A percentile compares a stretch with the other conserved stretches of the same genome.
Conservation (phyloP, 176 grass and related monocot genomes). For the Oryza glumipatula region DNA sequence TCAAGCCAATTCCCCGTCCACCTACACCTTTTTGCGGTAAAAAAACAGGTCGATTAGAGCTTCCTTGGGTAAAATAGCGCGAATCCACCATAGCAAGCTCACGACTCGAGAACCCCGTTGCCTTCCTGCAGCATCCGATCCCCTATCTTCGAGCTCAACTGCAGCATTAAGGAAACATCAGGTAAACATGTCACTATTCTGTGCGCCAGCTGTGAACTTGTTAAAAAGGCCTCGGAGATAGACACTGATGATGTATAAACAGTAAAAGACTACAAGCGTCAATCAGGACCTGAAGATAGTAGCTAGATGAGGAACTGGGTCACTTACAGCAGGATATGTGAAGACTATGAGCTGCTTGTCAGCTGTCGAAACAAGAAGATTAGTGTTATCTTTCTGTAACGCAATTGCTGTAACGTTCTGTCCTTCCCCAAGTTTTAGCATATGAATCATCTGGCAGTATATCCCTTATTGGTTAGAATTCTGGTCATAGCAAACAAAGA, state of each 20-base stretch:
- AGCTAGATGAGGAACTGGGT: slow-evolving; percentile 17
- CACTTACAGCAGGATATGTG: slow-evolving; percentile 73
- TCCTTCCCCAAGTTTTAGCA: slow-evolving; percentile 61
- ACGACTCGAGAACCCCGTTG: slow-evolving; percentile 52
- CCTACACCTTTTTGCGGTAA: slow-evolving; percentile 5
- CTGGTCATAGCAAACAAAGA: slow-evolving; percentile 22
- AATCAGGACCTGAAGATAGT: slow-evolving; percentile 12
- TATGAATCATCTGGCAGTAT: slow-evolving; percentile 71
- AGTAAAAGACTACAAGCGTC: slow-evolving; percentile 6
- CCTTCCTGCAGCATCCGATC: slow-evolving; percentile 81
- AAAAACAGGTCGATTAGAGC: slow-evolving; percentile 14
- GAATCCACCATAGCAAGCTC: slow-evolving; percentile 28
- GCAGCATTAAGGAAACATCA: slow-evolving; percentile 35
- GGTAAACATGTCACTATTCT: slow-evolving; percentile 14
- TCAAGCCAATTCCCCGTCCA: slow-evolving; percentile 5
- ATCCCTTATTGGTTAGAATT: slow-evolving; percentile 37
- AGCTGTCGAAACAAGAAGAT: slow-evolving; percentile 83
- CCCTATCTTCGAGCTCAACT: slow-evolving; percentile 68
- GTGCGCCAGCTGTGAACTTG: slow-evolving; percentile 19
- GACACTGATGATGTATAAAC: background rate
- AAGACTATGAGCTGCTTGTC: slow-evolving; percentile 87
- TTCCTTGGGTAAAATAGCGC: background rate
- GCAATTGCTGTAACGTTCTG: slow-evolving; percentile 79
- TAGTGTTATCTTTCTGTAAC: slow-evolving; percentile 83
- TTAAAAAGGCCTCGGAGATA: background rate